Evolutionary conservation across 2,329 filamentous ascomycete species (phyloP).

Genomic region (Trichoderma breve): DNA sequence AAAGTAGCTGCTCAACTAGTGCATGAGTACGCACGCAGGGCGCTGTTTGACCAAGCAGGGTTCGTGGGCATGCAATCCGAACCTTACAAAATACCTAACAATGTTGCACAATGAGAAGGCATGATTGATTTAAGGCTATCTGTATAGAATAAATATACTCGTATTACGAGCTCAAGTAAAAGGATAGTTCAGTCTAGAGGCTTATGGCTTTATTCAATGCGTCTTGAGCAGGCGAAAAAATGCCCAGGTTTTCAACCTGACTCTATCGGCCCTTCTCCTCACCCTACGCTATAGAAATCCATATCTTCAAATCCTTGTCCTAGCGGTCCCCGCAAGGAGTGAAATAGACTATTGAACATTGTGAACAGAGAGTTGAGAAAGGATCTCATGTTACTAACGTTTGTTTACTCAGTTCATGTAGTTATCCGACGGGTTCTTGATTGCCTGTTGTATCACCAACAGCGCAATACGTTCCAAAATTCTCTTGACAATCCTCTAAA

Average conservation of each 20-base stretch:
- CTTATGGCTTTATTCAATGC: not conserved
- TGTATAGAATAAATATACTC: not conserved
- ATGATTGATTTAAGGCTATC: not conserved
- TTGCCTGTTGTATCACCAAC: not conserved
- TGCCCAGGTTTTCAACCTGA: not conserved
- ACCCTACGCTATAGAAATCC: not conserved
- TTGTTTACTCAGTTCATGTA: not conserved
- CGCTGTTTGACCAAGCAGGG: not conserved
- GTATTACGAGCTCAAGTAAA: not conserved
- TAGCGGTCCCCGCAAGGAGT: not conserved
- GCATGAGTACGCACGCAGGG: not conserved
- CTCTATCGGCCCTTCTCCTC: not conserved
- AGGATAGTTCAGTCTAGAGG: not conserved
- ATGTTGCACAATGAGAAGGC: not conserved
- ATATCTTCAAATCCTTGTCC: not conserved
- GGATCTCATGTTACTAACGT: not conserved
- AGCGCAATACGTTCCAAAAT: not conserved
- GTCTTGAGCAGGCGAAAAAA: not conserved
- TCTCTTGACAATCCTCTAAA: not conserved
- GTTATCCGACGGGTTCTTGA: not conserved
- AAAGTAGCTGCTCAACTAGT: constrained; percentile 2
- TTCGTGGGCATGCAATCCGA: not conserved
- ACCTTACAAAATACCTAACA: not conserved
- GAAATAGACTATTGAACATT: not conserved
- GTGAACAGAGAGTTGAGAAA: not conserved